A percentile compares a stretch with the other conserved stretches of the same genome.
phyloP scores from a whole-genome alignment of 352 stramenopile species.

The Phytophthora tentaculata region DNA sequence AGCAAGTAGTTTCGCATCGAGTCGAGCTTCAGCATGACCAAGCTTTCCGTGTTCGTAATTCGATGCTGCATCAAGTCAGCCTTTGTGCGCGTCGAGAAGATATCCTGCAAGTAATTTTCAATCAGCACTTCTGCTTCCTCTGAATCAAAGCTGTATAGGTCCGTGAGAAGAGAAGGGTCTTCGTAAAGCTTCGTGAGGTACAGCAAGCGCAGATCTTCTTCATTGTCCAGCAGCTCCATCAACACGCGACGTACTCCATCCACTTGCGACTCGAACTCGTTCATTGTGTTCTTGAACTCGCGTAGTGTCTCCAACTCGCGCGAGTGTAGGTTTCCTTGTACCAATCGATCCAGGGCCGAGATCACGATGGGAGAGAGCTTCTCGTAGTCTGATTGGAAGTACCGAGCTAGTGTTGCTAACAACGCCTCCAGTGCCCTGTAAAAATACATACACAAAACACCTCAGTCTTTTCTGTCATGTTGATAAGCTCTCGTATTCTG shows the following conservation, averaged over 20 bases:
- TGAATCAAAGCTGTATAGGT: slow-evolving; percentile 66
- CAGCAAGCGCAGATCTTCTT: slow-evolving; percentile 58
- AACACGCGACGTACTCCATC: slow-evolving; percentile 54
- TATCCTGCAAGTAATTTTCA: slow-evolving; percentile 79
- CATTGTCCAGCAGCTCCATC: slow-evolving; percentile 67
- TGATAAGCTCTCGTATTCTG: neutral
- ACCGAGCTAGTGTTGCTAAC: slow-evolving; percentile 46
- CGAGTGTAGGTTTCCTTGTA: slow-evolving; percentile 42
- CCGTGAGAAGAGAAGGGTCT: slow-evolving; percentile 39
- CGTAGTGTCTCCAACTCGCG: slow-evolving; percentile 57
- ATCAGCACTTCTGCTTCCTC: slow-evolving; percentile 71
- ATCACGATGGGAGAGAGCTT: slow-evolving; percentile 43
- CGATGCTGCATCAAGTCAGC: slow-evolving; percentile 63
- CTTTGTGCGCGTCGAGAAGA: slow-evolving; percentile 72
- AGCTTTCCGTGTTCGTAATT: slow-evolving; percentile 70
- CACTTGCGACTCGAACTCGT: slow-evolving; percentile 67
- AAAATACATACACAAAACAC: neutral
- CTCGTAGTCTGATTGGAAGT: slow-evolving; percentile 52
- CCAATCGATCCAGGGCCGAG: slow-evolving; percentile 50
- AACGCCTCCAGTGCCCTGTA: slow-evolving; percentile 45
- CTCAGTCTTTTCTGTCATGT: neutral
- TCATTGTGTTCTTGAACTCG: slow-evolving; percentile 65
- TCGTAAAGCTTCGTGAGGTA: slow-evolving; percentile 65
- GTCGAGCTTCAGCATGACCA: slow-evolving; percentile 75
- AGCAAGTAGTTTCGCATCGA: slow-evolving; percentile 74